phyloP scores from a whole-genome alignment of 345 rosid species.

The Alliaria petiolata region DNA sequence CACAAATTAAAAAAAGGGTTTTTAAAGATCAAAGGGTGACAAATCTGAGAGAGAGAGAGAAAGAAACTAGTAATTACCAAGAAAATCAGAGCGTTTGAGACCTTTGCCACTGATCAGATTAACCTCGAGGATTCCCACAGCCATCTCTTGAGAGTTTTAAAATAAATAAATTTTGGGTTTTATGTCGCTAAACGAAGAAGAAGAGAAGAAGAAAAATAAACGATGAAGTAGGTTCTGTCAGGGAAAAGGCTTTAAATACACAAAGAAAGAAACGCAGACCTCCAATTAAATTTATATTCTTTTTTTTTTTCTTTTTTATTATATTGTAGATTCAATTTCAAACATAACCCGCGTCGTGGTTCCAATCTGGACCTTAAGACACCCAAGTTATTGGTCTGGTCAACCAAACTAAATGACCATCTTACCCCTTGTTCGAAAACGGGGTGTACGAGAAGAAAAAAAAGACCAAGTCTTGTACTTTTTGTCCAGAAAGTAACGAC shows the following conservation, averaged over 20 bases:
- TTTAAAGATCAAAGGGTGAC: neutral
- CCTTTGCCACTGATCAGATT: slow-evolving; percentile 60
- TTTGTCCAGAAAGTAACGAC: neutral
- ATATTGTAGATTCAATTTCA: neutral
- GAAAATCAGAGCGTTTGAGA: slow-evolving; percentile 55
- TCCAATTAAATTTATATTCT: neutral
- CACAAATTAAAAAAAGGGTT: neutral
- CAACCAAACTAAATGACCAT: neutral
- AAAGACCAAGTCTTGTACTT: neutral
- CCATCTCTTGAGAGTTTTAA: slow-evolving; percentile 29
- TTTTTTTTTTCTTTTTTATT: neutral
- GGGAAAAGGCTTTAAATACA: slow-evolving; percentile 11
- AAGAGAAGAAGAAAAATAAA: neutral
- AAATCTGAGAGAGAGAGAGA: neutral
- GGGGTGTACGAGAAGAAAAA: neutral
- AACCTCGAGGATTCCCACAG: slow-evolving; percentile 71
- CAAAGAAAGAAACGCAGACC: slow-evolving; percentile 10
- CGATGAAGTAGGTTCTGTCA: neutral
- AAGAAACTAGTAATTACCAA: slow-evolving; percentile 33
- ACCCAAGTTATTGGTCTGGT: no score
- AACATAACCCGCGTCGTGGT: slow-evolving; percentile 18
- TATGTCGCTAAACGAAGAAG: neutral
- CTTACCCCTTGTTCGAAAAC: neutral
- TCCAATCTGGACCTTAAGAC: neutral
- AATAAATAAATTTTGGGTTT: neutral